A percentile compares a stretch with the other conserved stretches of the same genome.
phyloP scores from a whole-genome alignment of 129 eudicot species.

The Kitagawia praeruptora region DNA sequence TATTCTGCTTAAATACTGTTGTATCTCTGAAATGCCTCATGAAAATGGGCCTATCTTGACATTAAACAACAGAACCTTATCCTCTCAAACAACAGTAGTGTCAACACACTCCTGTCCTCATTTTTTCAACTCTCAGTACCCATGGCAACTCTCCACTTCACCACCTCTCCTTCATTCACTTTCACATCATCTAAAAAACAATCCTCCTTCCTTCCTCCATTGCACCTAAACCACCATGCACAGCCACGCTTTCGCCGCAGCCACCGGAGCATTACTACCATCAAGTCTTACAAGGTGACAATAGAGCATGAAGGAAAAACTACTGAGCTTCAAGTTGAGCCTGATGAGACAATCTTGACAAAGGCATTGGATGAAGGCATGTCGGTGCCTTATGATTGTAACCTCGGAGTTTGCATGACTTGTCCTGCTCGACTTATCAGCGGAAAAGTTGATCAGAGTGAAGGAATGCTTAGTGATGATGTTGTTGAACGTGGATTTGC shows the following conservation, averaged over 20 bases:
- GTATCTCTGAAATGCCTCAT: too few relatives aligned
- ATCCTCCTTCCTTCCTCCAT: slow-evolving; percentile 19
- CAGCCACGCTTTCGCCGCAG: slow-evolving; percentile 17
- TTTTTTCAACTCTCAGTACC: slow-evolving; percentile 16
- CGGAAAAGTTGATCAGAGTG: slow-evolving; percentile 81
- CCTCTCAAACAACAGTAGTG: slow-evolving; percentile 24
- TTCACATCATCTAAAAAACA: slow-evolving; percentile 23
- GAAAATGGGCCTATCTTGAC: background rate
- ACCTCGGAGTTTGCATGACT: slow-evolving; percentile 95
- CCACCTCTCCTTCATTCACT: slow-evolving; percentile 32
- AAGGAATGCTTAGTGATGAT: slow-evolving; percentile 93
- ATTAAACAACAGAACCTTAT: slow-evolving; percentile 38
- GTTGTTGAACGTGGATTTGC: slow-evolving; percentile 78
- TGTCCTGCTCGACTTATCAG: slow-evolving; percentile 65
- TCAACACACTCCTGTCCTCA: slow-evolving; percentile 6
- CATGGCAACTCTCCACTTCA: slow-evolving; percentile 37
- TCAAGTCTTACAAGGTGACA: slow-evolving; percentile 52
- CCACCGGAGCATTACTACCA: slow-evolving; percentile 8
- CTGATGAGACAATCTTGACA: slow-evolving; percentile 70
- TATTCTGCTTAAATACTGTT: too few relatives aligned
- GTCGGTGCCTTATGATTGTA: slow-evolving; percentile 70
- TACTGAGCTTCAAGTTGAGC: slow-evolving; percentile 70
- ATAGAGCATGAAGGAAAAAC: slow-evolving; percentile 55
- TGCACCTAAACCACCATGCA: slow-evolving; percentile 9
- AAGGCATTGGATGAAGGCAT: slow-evolving; percentile 63